Conservation (phyloP, 768 basidiomycete genomes). For the Leccinum longicurvipes region DNA sequence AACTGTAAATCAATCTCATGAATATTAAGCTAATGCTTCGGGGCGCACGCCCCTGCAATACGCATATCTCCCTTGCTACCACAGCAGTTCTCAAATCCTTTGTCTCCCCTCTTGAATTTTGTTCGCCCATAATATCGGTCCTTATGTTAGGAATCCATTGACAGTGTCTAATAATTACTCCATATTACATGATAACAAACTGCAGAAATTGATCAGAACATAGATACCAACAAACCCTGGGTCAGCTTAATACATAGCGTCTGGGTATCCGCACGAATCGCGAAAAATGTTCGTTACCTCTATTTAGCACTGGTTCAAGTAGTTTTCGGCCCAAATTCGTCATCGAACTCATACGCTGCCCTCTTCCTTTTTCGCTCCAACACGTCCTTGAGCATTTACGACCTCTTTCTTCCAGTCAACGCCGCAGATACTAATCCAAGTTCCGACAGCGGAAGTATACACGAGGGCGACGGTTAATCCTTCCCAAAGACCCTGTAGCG, state of each 20-base stretch:
- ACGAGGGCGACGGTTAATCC: constrained; percentile 72
- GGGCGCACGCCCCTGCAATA: too few relatives aligned
- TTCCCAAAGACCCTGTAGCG: constrained; percentile 78
- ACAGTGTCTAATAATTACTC: background rate
- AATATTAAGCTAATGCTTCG: background rate
- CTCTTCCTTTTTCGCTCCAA: constrained; percentile 39
- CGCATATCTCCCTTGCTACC: background rate
- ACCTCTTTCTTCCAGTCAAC: constrained; percentile 72
- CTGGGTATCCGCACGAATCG: too few relatives aligned
- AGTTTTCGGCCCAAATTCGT: too few relatives aligned
- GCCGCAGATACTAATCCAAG: constrained; percentile 44
- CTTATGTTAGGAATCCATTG: background rate
- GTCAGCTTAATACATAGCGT: background rate
- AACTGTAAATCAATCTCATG: background rate
- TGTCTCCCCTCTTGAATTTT: too few relatives aligned
- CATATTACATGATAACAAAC: background rate
- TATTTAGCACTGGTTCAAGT: background rate
- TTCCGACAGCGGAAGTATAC: constrained; percentile 55
- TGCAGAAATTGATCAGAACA: background rate
- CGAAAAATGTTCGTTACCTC: background rate
- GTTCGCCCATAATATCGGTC: too few relatives aligned
- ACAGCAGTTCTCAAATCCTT: too few relatives aligned
- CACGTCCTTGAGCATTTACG: constrained; percentile 12
- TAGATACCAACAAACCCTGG: background rate
- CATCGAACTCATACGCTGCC: background rate